Percentiles rank a stretch among this genome's conserved stretches.
Conservation (phyloP, 2,329 filamentous ascomycete species). For the Diaporthe vaccinii region DNA sequence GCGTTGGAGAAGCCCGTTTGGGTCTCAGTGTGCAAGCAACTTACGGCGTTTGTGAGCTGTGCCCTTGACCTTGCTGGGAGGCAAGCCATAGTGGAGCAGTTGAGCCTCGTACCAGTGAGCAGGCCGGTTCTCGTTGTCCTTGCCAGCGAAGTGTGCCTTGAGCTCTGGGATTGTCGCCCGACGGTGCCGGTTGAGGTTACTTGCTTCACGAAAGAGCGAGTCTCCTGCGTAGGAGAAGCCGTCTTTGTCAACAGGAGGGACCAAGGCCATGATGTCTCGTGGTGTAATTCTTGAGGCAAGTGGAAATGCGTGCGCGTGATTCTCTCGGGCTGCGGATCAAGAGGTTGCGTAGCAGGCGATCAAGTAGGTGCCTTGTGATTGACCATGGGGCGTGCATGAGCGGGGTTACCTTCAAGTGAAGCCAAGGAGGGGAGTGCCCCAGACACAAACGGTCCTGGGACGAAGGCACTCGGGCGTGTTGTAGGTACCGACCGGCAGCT, state of each 20-base stretch:
- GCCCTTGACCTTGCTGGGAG: constrained; percentile 68
- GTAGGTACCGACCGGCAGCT: not conserved
- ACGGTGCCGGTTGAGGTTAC: constrained; percentile 59
- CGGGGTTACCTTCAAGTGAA: not conserved
- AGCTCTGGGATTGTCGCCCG: constrained; percentile 61
- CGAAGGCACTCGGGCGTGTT: not conserved
- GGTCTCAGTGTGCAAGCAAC: not conserved
- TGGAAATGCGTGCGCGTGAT: not conserved
- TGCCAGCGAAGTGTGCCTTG: constrained; percentile 57
- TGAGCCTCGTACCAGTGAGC: constrained; percentile 75
- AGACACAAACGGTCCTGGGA: not conserved
- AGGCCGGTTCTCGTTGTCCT: constrained; percentile 61
- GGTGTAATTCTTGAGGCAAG: not conserved
- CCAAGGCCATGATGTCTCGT: constrained; percentile 42
- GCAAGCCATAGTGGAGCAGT: constrained; percentile 72
- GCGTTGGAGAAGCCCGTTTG: too few relatives aligned
- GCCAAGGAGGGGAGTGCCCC: not conserved
- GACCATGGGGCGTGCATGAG: not conserved
- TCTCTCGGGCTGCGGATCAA: not conserved
- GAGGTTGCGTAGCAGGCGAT: not conserved
- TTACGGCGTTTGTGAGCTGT: constrained; percentile 66
- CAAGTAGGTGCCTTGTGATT: not conserved
- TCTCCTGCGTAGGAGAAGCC: constrained; percentile 59
- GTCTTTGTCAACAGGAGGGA: constrained; percentile 50
- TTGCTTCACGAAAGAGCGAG: constrained; percentile 59